Base-by-base conservation (phyloP, 352 stramenopile genomes). In the Globisporangium cylindrosporum region DNA sequence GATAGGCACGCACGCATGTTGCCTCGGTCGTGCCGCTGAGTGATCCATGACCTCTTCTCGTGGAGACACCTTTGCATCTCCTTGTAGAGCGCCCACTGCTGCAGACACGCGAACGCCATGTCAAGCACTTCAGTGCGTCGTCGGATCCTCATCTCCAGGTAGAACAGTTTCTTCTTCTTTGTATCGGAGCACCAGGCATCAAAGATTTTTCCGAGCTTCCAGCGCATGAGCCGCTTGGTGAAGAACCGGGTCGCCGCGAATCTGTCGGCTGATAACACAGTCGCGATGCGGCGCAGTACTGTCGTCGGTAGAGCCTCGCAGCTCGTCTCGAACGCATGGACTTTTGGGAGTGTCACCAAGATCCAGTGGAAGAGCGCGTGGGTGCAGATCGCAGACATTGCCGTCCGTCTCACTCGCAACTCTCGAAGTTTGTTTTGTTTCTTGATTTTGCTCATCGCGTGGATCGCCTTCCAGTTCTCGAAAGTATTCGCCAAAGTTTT, bases 291-390 rank as follows among this genome's bases (percentile, higher is more conserved):
- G 1, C 67, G 67, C 9, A 80, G 58, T 15, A 86, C 68, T 9
- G 70, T 78, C 4, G 73, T 67, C 7, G 74, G 74, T 5, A 89
- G 64, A 0, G 70, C 68, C n/a, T 69, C 66, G 32, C 62, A 80
- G 6, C 73, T 55, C 1, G 62, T 72, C 4, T 58, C 29, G 8
- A 80, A 74, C 48, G 60, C 14, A 7, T 76, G 29, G 20, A 70
- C 63, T 29, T 73, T 72, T 3, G 80, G 80, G 0, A 92, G 70
- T 41, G 67, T 73, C 4, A 67, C 9, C 4, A 58, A 59, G 34
- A 90, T 65, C 81, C 84, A 92, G 25, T 69, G 78, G 59, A 90
- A 88, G 14, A 90, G 20, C 0, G 79, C 74, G 54, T 77, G 64
- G 8, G 73, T 80, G 49, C 79, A 80, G 20, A 73, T 59, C 3